Percentiles rank a stretch among this genome's conserved stretches.
These are phyloP conservation scores for Rutidosis leptorrhynchoides DNA, from an alignment of 129 eudicot genomes.

Conservation along the genomic window DNA sequence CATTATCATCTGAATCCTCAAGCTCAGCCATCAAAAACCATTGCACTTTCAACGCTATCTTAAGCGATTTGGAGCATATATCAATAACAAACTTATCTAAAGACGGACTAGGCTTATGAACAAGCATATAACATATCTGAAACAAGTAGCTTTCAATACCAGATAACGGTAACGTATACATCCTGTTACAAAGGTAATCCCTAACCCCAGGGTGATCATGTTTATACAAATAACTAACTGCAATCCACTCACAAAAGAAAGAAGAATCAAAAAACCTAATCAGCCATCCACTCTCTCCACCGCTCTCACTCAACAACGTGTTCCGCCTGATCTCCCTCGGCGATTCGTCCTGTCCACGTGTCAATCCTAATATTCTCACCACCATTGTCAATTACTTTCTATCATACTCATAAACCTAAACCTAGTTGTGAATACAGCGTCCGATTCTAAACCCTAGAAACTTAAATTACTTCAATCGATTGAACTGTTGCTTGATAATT, in stretches of 20 bases:
- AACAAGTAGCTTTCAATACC: constrained; percentile 98
- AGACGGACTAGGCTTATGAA: constrained; percentile 94
- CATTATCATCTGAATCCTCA: constrained; percentile 94
- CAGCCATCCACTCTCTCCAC: constrained; percentile 93
- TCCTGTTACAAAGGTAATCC: constrained; percentile 92
- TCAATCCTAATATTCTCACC: constrained; percentile 77
- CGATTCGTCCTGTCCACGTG: constrained; percentile 61
- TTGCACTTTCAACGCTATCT: constrained; percentile 86
- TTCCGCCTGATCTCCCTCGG: constrained; percentile 89
- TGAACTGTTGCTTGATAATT: constrained; percentile 16
- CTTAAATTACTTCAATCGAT: constrained; percentile 23
- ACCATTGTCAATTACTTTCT: constrained; percentile 51
- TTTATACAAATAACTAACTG: constrained; percentile 93
- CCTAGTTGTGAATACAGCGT: constrained; percentile 32
- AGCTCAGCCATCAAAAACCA: constrained; percentile 98
- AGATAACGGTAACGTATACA: constrained; percentile 88
- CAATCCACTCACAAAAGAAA: constrained; percentile 99
- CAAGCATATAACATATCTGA: constrained; percentile 94
- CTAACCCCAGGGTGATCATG: constrained; percentile 96
- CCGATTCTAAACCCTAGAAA: constrained; percentile 41
- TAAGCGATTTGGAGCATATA: constrained; percentile 76
- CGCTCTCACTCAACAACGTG: constrained; percentile 69
- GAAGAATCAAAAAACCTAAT: constrained; percentile 92
- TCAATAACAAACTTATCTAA: constrained; percentile 92
- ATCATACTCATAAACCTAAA: constrained; percentile 29